Base-by-base conservation (phyloP, 1,284 basidiomycete genomes). In the Neonothopanus nambi region DNA sequence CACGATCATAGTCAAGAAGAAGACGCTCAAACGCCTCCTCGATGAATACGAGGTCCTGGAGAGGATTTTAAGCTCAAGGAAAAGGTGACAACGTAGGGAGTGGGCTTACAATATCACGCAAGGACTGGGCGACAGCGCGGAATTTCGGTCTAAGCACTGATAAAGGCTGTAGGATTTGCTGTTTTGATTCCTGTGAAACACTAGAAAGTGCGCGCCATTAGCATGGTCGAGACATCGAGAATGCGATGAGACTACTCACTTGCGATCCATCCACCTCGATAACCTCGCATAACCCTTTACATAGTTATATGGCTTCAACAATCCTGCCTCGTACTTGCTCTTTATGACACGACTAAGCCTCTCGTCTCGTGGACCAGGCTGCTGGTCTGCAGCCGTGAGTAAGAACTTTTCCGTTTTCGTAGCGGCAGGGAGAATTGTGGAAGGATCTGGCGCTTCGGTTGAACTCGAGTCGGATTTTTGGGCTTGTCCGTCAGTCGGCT, bases 21-120 rank as follows among this genome's bases (percentile, higher is more conserved):
- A 98, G 78, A 1, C 96, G 87, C 68, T 99, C 96, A 65, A 98
- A 98, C 0, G 93, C 95, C 73, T 98, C 96, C 70, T 97, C 95
- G 61, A 97, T 94, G 67, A 97, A 97, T 15, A 98, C 91, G n/a
- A 98, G 80, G 67, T 99, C 96, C 81, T 90, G 57, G 6, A 30
- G 20, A 36, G 54, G 18, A 52, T 12, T 24, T 21, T 15, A 40
- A 13, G 28, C 36, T 21, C 30, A 42, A 28, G 48, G 28, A 40
- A 38, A 44, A 15, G 13, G 43, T 41, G 20, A 42, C 7, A 26
- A 44, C 40, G 49, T 38, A 42, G 37, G 18, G 36, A 35, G 38
- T 24, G 21, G 36, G 28, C 81, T 52, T 58, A 88, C 89, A 28
- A 98, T 85, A 70, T 98, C 93, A 54, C 89, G 88, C 51, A 98